phyloP scores from a whole-genome alignment of 208 protist species.

The Leishmania turanica region DNA sequence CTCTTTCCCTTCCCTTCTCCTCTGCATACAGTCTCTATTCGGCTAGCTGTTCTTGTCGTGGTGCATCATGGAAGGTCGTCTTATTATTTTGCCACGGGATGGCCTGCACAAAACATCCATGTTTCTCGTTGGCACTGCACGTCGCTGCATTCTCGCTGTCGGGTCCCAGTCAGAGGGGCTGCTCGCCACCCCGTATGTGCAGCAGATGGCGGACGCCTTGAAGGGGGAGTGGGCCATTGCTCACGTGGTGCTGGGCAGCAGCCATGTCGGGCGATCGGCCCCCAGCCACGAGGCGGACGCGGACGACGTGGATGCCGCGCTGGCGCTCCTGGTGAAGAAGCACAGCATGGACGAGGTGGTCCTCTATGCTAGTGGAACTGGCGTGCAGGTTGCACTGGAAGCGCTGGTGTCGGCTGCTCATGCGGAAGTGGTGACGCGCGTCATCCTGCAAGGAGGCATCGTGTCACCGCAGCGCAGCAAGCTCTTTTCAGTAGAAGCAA shows the following conservation, averaged over 20 bases:
- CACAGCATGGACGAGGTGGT: slow-evolving; percentile 62
- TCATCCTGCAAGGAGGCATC: slow-evolving; percentile 72
- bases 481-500: slow-evolving; percentile 42
- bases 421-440: slow-evolving; percentile 44
- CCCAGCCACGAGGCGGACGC: slow-evolving; percentile 65
- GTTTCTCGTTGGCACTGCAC: slow-evolving; percentile 52
- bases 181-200: slow-evolving; percentile 65
- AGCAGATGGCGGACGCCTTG: slow-evolving; percentile 40
- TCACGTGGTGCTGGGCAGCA: slow-evolving; percentile 67
- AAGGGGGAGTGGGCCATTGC: slow-evolving; percentile 51
- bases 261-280: slow-evolving; percentile 52
- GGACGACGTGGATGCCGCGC: slow-evolving; percentile 75
- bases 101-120: slow-evolving; percentile 60
- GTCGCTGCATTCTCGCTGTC: slow-evolving; percentile 71
- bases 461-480: slow-evolving; percentile 34
- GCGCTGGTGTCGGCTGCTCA: slow-evolving; percentile 40
- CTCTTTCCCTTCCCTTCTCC: not conserved
- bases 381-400: slow-evolving; percentile 71
- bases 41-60: not conserved
- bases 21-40: too few relatives aligned
- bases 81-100: slow-evolving; percentile 61
- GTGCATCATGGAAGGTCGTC: slow-evolving; percentile 44
- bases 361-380: slow-evolving; percentile 76
- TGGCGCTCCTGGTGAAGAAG: slow-evolving; percentile 46
- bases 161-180: slow-evolving; percentile 73